Evolutionary conservation across 495 filamentous ascomycete genomes (phyloP).

Genomic region (Neurospora sp.): DNA sequence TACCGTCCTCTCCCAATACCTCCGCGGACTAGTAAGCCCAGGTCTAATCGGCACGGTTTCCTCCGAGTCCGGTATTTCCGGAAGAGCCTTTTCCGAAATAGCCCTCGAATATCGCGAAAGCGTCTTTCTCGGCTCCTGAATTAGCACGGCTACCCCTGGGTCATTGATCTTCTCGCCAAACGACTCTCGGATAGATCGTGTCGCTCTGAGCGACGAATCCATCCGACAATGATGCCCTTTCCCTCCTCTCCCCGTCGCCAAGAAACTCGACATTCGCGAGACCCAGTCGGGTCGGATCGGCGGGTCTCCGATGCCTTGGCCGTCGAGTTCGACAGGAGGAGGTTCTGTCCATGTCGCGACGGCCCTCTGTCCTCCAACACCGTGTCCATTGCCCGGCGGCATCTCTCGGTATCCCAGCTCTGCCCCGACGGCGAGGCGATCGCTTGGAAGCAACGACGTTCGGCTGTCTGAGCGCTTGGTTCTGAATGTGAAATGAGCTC

Average conservation of each 20-base stretch:
- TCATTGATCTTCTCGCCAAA: slow-evolving; percentile 22
- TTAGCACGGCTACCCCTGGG: slow-evolving; percentile 9
- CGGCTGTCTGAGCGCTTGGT: not conserved
- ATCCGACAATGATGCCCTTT: not conserved
- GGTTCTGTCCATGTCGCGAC: slow-evolving; percentile 11
- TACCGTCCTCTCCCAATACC: not conserved
- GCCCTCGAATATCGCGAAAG: slow-evolving; percentile 1
- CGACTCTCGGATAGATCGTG: slow-evolving; percentile 13
- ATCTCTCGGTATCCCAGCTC: not conserved
- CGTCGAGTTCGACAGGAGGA: slow-evolving; percentile 23
- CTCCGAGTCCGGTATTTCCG: not conserved
- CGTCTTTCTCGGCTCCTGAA: slow-evolving; percentile 4
- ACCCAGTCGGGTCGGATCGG: slow-evolving; percentile 5
- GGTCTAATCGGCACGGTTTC: not conserved
- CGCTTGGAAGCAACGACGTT: not conserved
- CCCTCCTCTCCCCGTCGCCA: not conserved
- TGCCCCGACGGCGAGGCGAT: not conserved
- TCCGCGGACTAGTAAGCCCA: not conserved
- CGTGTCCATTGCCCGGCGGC: not conserved
- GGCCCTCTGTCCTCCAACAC: not conserved
- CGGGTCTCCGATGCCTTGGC: slow-evolving; percentile 6
- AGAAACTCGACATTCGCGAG: slow-evolving; percentile 5
- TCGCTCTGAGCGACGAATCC: not conserved
- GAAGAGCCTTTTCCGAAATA: not conserved
- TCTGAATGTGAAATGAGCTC: not conserved